phyloP scores from a whole-genome alignment of 169 alveolate genomes.

The Plasmodium coatneyi region DNA sequence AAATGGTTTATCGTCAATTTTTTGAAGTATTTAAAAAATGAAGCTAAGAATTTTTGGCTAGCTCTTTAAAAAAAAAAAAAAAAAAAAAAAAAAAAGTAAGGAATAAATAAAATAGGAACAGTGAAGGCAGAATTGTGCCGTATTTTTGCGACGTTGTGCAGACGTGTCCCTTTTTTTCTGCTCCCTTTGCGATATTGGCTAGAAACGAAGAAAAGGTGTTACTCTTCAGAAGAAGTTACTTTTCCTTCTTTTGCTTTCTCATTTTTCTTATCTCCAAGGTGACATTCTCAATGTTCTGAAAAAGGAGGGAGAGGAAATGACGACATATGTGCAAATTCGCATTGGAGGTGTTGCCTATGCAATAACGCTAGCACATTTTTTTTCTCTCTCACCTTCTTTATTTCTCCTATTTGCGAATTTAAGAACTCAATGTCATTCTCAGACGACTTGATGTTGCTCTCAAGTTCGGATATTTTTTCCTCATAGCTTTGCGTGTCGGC shows the following conservation, averaged over 20 bases:
- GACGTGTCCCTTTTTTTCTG: not conserved
- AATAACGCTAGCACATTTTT: not conserved
- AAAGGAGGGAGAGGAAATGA: not conserved
- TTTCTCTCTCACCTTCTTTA: conserved; percentile 41
- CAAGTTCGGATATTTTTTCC: conserved; percentile 32
- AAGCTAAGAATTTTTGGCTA: not conserved
- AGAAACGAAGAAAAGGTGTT: not conserved
- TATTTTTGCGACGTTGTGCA: not conserved
- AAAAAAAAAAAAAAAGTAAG: not conserved
- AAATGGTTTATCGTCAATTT: not conserved
- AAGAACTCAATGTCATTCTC: conserved; percentile 69
- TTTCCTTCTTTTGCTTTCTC: conserved; percentile 66
- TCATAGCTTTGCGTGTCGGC: conserved; percentile 38
- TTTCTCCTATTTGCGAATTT: conserved; percentile 67
- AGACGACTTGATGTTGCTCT: conserved; percentile 37
- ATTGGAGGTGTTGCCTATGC: not conserved
- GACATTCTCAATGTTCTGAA: conserved; percentile 57
- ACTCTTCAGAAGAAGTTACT: not conserved
- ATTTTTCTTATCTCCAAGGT: conserved; percentile 54
- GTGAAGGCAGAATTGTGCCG: not conserved
- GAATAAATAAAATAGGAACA: not conserved
- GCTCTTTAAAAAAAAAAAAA: conserved; percentile 5
- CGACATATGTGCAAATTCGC: not conserved
- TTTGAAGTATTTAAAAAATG: not conserved
- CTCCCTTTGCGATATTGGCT: not conserved